Conservation (phyloP, 495 filamentous ascomycete genomes). For the Penicillium subrubescens region DNA sequence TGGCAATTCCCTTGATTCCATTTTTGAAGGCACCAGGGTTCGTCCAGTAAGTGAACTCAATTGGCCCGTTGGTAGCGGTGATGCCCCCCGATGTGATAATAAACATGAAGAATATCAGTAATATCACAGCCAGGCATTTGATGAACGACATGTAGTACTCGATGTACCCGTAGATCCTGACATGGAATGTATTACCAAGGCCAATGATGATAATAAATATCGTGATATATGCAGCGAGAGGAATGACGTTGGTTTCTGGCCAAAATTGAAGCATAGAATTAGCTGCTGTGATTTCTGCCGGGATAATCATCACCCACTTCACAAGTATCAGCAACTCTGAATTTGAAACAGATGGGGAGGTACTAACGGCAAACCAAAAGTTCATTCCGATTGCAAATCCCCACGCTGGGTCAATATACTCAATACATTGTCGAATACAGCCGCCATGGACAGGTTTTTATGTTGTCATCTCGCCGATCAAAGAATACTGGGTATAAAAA, state of each 20-base stretch:
- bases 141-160: conserved; percentile 36
- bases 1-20: conserved; percentile 36
- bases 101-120: conserved; percentile 38
- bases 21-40: conserved; percentile 34
- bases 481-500: conserved; percentile 31
- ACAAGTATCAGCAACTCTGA: neutral
- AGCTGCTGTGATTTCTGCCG: conserved; percentile 35
- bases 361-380: conserved; percentile 34
- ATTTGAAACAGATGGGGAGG: neutral
- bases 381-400: conserved; percentile 36
- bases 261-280: conserved; percentile 32
- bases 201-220: conserved; percentile 29
- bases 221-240: conserved; percentile 32
- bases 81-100: conserved; percentile 38
- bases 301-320: conserved; percentile 38
- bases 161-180: conserved; percentile 30
- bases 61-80: conserved; percentile 28
- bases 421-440: conserved; percentile 33
- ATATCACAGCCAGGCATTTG: conserved; percentile 27
- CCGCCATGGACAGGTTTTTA: conserved; percentile 36
- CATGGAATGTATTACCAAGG: conserved; percentile 26
- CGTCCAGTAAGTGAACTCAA: conserved; percentile 34
- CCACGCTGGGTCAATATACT: conserved; percentile 34
- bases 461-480: conserved; percentile 35
- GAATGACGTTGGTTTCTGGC: conserved; percentile 26